phyloP scores from a whole-genome alignment of 2,329 filamentous ascomycete genomes.

The Domatiomyces globalis region DNA sequence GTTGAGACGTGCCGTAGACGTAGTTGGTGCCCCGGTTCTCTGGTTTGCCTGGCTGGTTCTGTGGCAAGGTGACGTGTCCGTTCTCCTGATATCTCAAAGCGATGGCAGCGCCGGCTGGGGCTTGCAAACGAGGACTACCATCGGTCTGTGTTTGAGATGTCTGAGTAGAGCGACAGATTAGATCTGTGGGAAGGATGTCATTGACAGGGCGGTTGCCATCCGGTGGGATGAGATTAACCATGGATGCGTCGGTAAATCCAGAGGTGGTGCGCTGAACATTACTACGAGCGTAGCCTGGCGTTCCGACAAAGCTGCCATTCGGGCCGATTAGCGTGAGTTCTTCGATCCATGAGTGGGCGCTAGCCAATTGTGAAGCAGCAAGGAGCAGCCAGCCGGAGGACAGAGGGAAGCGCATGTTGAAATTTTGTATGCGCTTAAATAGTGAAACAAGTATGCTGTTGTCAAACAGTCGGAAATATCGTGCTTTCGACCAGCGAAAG shows the following conservation, averaged over 20 bases:
- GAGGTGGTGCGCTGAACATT: constrained; percentile 45
- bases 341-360: constrained; percentile 73
- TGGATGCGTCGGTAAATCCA: constrained; percentile 43
- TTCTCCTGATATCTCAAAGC: constrained; percentile 61
- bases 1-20: constrained; percentile 55
- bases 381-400: constrained; percentile 1
- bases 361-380: constrained; percentile 8
- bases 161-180: constrained; percentile 53
- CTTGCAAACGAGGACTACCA: constrained; percentile 48
- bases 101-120: constrained; percentile 46
- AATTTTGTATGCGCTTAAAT: background rate
- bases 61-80: constrained; percentile 54
- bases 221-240: constrained; percentile 50
- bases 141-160: constrained; percentile 43
- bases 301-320: constrained; percentile 59
- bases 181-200: constrained; percentile 35
- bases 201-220: constrained; percentile 33
- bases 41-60: constrained; percentile 45
- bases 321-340: constrained; percentile 54
- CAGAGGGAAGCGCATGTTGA: background rate
- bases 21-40: constrained; percentile 56
- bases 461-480: constrained; percentile 1
- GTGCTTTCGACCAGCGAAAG: constrained; percentile 5
- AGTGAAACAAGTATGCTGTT: constrained; percentile 8
- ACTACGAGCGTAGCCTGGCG: constrained; percentile 60